A percentile compares a stretch with the other conserved stretches of the same genome.
These are phyloP conservation scores for Neurospora sp. DNA, from an alignment of 2,329 filamentous ascomycete species.

Conservation along the genomic window DNA sequence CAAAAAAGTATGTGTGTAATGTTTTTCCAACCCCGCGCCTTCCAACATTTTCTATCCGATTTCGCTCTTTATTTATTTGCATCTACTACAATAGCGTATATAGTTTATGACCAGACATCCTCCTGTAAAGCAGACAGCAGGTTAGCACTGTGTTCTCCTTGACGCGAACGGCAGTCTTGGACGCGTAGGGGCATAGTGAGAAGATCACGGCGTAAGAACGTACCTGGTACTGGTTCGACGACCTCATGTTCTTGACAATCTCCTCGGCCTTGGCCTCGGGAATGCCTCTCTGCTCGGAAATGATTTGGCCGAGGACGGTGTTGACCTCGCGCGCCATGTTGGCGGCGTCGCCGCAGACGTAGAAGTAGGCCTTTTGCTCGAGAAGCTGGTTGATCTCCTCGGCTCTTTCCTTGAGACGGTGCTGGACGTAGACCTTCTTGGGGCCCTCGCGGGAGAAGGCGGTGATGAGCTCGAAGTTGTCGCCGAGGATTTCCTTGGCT, in stretches of 20 bases:
- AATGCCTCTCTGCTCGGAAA: slow-evolving; percentile 73
- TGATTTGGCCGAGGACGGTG: slow-evolving; percentile 73
- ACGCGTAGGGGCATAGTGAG: neutral
- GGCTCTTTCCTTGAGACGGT: slow-evolving; percentile 74
- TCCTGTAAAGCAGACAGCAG: slow-evolving; percentile 34
- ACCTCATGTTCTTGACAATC: slow-evolving; percentile 93
- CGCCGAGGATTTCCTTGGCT: slow-evolving; percentile 73
- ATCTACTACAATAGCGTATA: neutral
- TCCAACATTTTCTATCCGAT: neutral
- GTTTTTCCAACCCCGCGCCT: neutral
- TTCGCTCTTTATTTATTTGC: neutral
- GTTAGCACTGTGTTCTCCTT: slow-evolving; percentile 20
- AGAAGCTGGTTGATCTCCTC: slow-evolving; percentile 82
- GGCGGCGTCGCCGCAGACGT: slow-evolving; percentile 94
- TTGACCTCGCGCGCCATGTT: slow-evolving; percentile 97
- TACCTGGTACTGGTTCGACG: slow-evolving; percentile 92
- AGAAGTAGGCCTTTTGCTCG: slow-evolving; percentile 82
- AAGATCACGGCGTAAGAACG: slow-evolving; percentile 17
- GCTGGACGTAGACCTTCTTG: slow-evolving; percentile 95
- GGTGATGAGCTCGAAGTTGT: slow-evolving; percentile 81
- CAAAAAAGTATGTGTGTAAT: neutral
- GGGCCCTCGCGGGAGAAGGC: slow-evolving; percentile 86
- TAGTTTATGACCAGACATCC: slow-evolving; percentile 57
- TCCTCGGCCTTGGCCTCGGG: slow-evolving; percentile 85
- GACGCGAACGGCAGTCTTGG: neutral